These are phyloP conservation scores for Phytophthora podocarpi DNA, from an alignment of 352 stramenopile genomes.

Conservation along the genomic window DNA sequence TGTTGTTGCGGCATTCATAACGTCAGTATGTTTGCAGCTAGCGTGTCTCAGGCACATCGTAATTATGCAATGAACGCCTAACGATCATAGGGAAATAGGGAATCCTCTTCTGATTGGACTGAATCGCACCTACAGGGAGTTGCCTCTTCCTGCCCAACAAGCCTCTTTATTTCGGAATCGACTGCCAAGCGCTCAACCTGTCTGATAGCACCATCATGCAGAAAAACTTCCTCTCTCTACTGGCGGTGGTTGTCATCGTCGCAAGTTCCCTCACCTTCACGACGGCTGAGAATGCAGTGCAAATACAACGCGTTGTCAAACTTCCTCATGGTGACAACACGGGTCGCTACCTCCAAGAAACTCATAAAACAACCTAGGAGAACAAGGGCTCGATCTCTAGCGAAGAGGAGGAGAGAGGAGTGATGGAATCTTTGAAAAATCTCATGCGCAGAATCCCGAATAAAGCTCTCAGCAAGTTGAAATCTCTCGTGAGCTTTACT, in stretches of 20 bases:
- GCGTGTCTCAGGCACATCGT: too few species aligned
- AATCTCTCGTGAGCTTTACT: not conserved
- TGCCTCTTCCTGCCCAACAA: too few species aligned
- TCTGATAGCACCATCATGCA: conserved; percentile 7
- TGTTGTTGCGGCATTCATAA: too few species aligned
- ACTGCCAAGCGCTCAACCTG: not conserved
- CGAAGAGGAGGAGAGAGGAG: conserved; percentile 2
- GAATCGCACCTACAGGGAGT: too few species aligned
- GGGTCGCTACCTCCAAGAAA: conserved; percentile 4
- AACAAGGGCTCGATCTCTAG: not conserved
- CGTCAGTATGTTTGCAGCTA: too few species aligned
- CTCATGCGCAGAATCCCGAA: conserved; percentile 3
- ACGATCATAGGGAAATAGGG: too few species aligned
- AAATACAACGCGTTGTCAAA: not conserved
- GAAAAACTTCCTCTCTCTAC: not conserved
- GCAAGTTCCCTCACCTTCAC: not conserved
- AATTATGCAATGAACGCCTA: too few species aligned
- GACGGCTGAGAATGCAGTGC: conserved; percentile 1
- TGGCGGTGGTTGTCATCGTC: conserved; percentile 1
- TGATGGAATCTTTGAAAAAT: not conserved
- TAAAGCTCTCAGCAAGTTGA: conserved; percentile 7
- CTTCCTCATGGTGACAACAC: not conserved
- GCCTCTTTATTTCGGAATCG: conserved; percentile 13
- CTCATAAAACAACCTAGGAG: too few species aligned
- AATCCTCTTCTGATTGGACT: too few species aligned